A percentile compares a stretch with the other conserved stretches of the same genome.
These are phyloP conservation scores for Populus davidiana DNA, from an alignment of 345 rosid species.

Conservation along the genomic window DNA sequence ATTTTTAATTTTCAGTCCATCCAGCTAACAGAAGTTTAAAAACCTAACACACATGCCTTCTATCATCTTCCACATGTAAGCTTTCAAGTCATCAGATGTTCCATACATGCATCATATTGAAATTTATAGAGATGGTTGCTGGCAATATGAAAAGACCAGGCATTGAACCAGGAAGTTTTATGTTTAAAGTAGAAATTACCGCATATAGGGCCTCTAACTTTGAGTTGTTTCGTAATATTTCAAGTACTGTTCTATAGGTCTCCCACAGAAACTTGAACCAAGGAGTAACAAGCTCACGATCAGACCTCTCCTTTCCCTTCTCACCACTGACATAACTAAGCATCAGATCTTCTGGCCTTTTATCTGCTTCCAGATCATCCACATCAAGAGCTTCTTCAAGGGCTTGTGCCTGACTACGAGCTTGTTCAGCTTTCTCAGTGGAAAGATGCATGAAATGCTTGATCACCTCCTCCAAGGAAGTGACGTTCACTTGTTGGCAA, in stretches of 20 bases:
- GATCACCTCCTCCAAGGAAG: constrained; percentile 96
- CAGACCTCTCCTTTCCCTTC: constrained; percentile 98
- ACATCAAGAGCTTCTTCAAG: constrained; percentile 98
- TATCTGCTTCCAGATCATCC: constrained; percentile 98
- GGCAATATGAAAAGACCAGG: neutral
- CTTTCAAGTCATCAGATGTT: neutral
- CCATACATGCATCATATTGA: neutral
- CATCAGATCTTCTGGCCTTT: constrained; percentile 94
- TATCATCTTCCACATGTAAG: neutral
- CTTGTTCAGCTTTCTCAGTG: constrained; percentile 96
- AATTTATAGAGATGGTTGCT: neutral
- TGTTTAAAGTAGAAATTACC: constrained; percentile 43
- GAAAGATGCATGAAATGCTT: constrained; percentile 94
- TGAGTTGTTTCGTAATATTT: constrained; percentile 88
- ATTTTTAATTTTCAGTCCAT: neutral
- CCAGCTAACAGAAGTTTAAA: neutral
- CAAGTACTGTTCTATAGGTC: constrained; percentile 97
- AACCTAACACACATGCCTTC: neutral
- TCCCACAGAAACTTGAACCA: constrained; percentile 99
- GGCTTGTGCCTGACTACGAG: constrained; percentile 87
- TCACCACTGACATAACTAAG: constrained; percentile 98
- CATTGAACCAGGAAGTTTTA: neutral
- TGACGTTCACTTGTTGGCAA: constrained; percentile 93
- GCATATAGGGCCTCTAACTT: constrained; percentile 97
- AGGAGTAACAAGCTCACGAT: constrained; percentile 93